A percentile compares a stretch with the other conserved stretches of the same genome.
phyloP scores from a whole-genome alignment of 805 yeast genomes.

The Candida boidinii region DNA sequence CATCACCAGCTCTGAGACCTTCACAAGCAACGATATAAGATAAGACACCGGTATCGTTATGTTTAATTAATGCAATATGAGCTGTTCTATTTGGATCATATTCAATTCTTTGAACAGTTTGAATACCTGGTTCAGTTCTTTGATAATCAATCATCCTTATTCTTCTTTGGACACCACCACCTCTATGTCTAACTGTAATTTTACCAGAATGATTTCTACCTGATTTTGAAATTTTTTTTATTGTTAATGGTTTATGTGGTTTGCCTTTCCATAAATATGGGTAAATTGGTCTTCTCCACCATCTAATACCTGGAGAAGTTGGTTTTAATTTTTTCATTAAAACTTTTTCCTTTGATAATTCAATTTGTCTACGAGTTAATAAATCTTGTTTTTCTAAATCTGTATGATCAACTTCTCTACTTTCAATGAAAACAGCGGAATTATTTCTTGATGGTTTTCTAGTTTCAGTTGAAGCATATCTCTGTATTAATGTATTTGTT shows the following conservation, averaged over 20 bases:
- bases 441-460: background rate
- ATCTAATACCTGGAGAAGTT: slow-evolving; percentile 77
- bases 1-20: slow-evolving; percentile 89
- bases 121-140: slow-evolving; percentile 61
- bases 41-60: slow-evolving; percentile 48
- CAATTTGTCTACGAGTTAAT: slow-evolving; percentile 61
- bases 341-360: slow-evolving; percentile 61
- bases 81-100: slow-evolving; percentile 93
- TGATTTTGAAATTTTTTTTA: slow-evolving; percentile 59
- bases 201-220: slow-evolving; percentile 89
- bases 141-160: slow-evolving; percentile 72
- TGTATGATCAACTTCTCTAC: slow-evolving; percentile 42
- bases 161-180: slow-evolving; percentile 94
- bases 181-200: slow-evolving; percentile 89
- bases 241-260: slow-evolving; percentile 71
- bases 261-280: slow-evolving; percentile 81
- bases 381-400: slow-evolving; percentile 76
- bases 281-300: slow-evolving; percentile 84
- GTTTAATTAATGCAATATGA: slow-evolving; percentile 81
- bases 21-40: slow-evolving; percentile 86
- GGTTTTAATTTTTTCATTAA: slow-evolving; percentile 71
- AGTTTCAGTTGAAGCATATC: too few relatives aligned
- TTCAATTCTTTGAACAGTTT: slow-evolving; percentile 80
- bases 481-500: too few relatives aligned
- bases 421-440: slow-evolving; percentile 3